These are phyloP conservation scores for Withania somnifera DNA, from an alignment of 305 asterid species.

Conservation along the genomic window DNA sequence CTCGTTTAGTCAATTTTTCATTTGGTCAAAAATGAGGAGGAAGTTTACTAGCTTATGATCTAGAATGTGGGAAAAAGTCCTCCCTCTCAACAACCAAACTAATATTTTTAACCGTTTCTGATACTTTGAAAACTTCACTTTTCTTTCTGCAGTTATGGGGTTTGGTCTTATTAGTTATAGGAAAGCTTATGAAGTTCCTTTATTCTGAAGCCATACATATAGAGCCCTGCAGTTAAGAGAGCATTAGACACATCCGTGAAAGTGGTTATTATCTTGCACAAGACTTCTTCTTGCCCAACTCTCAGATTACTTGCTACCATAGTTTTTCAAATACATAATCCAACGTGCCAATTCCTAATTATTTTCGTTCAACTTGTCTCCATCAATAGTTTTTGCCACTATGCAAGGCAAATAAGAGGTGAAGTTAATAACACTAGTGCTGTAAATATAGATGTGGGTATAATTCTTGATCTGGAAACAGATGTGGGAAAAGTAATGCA, in stretches of 20 bases:
- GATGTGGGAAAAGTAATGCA: conserved; percentile 16
- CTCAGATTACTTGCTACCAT: background rate
- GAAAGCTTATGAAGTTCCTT: background rate
- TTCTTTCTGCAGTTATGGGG: background rate
- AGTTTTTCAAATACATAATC: background rate
- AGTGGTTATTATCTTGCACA: background rate
- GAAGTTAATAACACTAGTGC: background rate
- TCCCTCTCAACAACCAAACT: background rate
- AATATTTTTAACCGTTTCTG: background rate
- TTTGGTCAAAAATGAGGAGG: background rate
- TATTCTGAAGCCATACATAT: background rate
- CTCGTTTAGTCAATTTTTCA: background rate
- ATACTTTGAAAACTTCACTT: background rate
- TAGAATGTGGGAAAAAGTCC: background rate
- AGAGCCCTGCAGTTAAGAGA: background rate
- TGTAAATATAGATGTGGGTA: conserved; percentile 19
- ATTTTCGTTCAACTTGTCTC: background rate
- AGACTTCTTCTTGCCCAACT: background rate
- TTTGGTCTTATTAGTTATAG: background rate
- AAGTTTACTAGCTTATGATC: background rate
- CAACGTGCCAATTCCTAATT: background rate
- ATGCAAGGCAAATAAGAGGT: background rate
- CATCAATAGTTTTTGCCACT: background rate
- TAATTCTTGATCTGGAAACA: conserved; percentile 27
- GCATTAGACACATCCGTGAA: background rate